Conservation (phyloP, 1,284 basidiomycete species). For the Melampsora americana region DNA sequence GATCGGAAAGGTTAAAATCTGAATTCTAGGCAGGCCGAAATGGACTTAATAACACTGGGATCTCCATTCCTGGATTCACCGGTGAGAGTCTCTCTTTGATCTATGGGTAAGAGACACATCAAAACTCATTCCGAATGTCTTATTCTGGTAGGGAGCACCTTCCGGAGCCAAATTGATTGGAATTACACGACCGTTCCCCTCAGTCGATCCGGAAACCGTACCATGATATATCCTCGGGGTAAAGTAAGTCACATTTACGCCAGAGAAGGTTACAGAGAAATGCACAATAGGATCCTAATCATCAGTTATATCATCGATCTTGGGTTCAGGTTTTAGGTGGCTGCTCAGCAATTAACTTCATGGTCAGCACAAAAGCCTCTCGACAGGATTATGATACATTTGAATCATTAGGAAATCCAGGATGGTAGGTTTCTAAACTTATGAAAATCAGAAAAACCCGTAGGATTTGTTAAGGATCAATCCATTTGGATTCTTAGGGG, state of each 20-base stretch:
- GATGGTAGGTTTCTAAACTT: slow-evolving; percentile 14
- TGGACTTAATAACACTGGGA: slow-evolving; percentile 24
- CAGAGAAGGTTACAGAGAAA: slow-evolving; percentile 14
- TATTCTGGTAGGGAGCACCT: slow-evolving; percentile 2
- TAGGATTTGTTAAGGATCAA: not conserved
- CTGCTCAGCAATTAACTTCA: slow-evolving; percentile 38
- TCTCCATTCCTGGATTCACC: slow-evolving; percentile 14
- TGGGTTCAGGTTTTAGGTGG: slow-evolving; percentile 25
- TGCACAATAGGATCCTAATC: not conserved
- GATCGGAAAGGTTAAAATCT: not conserved
- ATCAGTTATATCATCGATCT: not conserved
- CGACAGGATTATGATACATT: slow-evolving; percentile 31
- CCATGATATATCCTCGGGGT: slow-evolving; percentile 34
- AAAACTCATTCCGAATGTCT: not conserved
- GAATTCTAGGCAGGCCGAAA: slow-evolving; percentile 17
- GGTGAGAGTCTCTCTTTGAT: not conserved
- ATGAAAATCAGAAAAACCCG: not conserved
- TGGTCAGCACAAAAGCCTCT: slow-evolving; percentile 31
- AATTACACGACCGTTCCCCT: slow-evolving; percentile 37
- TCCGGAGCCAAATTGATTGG: slow-evolving; percentile 23
- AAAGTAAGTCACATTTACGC: slow-evolving; percentile 16
- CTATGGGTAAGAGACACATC: not conserved
- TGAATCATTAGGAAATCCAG: slow-evolving; percentile 36
- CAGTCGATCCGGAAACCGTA: not conserved
- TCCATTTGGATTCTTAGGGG: slow-evolving; percentile 1